These are phyloP conservation scores for Marchantia paleacea DNA, from an alignment of 225 moss, liverwort and hornwort species.

Conservation along the genomic window DNA sequence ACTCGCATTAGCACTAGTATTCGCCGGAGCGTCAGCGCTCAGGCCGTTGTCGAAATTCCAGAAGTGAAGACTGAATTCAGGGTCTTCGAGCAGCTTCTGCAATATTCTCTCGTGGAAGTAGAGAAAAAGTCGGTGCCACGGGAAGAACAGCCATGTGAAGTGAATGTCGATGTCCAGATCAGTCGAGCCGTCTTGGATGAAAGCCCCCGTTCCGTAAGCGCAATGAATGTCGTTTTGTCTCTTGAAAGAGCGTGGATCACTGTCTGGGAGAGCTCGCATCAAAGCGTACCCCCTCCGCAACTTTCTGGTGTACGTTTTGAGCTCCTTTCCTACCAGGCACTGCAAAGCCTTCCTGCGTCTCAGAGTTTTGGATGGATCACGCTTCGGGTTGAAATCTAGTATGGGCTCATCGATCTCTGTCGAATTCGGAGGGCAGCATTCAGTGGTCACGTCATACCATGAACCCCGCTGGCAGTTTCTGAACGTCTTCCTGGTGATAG, in stretches of 20 bases:
- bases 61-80: conserved; percentile 45
- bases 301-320: too few relatives aligned
- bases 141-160: conserved; percentile 48
- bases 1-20: too few relatives aligned
- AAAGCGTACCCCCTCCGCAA: too few relatives aligned
- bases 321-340: too few relatives aligned
- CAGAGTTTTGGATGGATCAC: not conserved
- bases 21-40: not conserved
- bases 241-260: too few relatives aligned
- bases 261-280: too few relatives aligned
- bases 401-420: not conserved
- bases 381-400: not conserved
- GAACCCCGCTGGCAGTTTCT: too few relatives aligned
- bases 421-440: not conserved
- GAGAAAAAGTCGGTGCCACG: conserved; percentile 45
- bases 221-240: too few relatives aligned
- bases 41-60: conserved; percentile 51
- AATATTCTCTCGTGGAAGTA: conserved; percentile 64
- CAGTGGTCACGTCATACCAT: too few relatives aligned
- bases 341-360: too few relatives aligned
- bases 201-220: too few relatives aligned
- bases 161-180: conserved; percentile 36
- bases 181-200: not conserved
- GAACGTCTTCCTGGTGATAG: too few relatives aligned
- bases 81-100: conserved; percentile 41